Evolutionary conservation across 2,329 filamentous ascomycete species (phyloP), one percentile per base, ranked within the genome.

Genomic region (Aspergillus piperis): DNA sequence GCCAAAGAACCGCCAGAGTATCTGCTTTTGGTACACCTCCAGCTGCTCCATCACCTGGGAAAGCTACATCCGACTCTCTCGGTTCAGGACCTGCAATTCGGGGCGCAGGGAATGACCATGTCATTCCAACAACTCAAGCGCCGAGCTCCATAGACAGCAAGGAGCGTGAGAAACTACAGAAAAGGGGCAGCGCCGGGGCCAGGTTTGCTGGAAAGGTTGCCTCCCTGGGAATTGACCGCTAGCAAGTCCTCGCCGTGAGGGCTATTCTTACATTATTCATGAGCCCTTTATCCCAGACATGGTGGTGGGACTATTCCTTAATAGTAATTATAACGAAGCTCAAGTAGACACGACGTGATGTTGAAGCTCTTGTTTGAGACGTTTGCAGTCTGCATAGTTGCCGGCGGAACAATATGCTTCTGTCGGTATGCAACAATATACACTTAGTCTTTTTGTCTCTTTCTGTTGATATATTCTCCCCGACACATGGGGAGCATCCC

Each of bases 121-220:
- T 58, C 25, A 54, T 63, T 15, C 62, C 66, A 27, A 64, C 69
- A 10, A 67, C 71, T 3, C 71, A 75, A 21, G 69, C 71, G 15
- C 47, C 73, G 57, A 64, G 69, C 65, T 54, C 71, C 56, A 60
- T 73, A 36, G 75, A 77, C 47, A 71, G 59, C 56, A 78, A 71
- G 61, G 89, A 92, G 68, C 86, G 83, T 70, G 89, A 92, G 68
- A 86, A 87, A 62, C 75, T 94, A 61, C 89, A 92, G 75, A 95
- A 95, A 80, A 84, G 90, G 62, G 87, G 91, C 63, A 92, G 90
- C 72, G 90, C 88, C 25, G 90, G 90, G 50, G 90, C 90, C 51
- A 83, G 89, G 66, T 82, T 94, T 71, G 77, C 79, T 2, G 79
- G 78, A 17, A 81, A 80, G 62, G 78, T 81, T 48, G 73, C 78